Percentiles rank a stretch among this genome's conserved stretches.
Evolutionary conservation across 345 rosid species (phyloP).

Genomic region (Heritiera littoralis): DNA sequence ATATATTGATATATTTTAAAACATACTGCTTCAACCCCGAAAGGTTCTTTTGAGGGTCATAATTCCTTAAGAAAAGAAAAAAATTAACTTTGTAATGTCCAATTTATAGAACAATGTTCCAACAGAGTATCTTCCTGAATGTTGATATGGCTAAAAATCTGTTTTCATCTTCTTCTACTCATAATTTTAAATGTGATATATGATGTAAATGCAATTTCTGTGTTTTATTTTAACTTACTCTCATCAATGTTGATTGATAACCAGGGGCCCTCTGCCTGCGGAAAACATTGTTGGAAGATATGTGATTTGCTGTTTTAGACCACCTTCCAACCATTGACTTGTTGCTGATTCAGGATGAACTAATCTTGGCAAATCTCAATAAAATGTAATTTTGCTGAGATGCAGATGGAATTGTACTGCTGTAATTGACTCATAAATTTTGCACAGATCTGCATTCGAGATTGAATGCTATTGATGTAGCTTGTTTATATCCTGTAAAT

Average conservation of each 20-base stretch:
- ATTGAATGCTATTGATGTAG: not conserved
- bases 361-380: not conserved
- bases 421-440: not conserved
- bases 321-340: constrained; percentile 21
- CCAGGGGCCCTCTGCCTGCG: constrained; percentile 21
- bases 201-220: not conserved
- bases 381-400: not conserved
- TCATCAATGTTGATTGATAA: constrained; percentile 8
- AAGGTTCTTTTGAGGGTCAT: not conserved
- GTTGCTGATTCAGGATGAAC: not conserved
- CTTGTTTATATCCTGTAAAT: constrained; percentile 1
- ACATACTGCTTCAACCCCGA: not conserved
- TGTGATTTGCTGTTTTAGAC: constrained; percentile 14
- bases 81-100: not conserved
- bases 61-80: not conserved
- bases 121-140: constrained; percentile 3
- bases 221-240: not conserved
- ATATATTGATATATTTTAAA: not conserved
- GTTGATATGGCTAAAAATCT: not conserved
- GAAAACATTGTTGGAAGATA: constrained; percentile 22
- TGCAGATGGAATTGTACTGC: constrained; percentile 2
- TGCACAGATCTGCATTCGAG: not conserved
- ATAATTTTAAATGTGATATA: not conserved
- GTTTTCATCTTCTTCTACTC: not conserved
- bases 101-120: not conserved